phyloP scores from a whole-genome alignment of 345 rosid species.

The Iberis pinnata region DNA sequence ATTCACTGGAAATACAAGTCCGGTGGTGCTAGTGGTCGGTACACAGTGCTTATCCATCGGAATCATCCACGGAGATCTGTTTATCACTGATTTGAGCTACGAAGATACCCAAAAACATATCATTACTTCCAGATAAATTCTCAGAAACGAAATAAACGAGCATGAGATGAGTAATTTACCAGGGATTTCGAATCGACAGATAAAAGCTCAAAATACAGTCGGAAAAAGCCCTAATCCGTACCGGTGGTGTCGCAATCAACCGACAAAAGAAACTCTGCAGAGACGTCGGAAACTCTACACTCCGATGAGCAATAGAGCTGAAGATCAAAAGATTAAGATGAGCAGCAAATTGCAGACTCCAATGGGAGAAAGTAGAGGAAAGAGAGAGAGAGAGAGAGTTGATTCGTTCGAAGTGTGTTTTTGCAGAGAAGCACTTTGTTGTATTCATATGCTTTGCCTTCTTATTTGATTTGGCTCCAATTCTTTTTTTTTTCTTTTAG shows the following conservation, averaged over 20 bases:
- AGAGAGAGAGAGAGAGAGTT: conserved; percentile 2
- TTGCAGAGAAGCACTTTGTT: neutral
- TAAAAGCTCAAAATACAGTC: neutral
- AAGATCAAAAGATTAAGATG: neutral
- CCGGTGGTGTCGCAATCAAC: neutral
- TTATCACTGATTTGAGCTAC: conserved; percentile 14
- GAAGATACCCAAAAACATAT: neutral
- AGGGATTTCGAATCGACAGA: conserved; percentile 1
- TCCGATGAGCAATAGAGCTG: conserved; percentile 5
- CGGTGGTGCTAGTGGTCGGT: conserved; percentile 22
- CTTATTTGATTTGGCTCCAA: neutral
- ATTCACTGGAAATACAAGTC: conserved; percentile 15
- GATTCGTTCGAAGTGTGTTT: neutral
- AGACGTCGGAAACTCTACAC: conserved; percentile 1
- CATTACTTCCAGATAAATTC: neutral
- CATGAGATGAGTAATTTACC: conserved; percentile 12
- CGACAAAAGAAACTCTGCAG: no score
- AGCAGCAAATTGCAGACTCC: conserved; percentile 21
- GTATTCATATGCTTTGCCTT: neutral
- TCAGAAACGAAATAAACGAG: neutral
- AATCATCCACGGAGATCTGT: conserved; percentile 4
- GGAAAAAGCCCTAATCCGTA: conserved; percentile 7
- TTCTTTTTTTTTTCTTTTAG: no score
- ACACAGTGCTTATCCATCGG: conserved; percentile 24
- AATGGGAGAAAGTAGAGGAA: conserved; percentile 1